Base-by-base conservation (phyloP, 805 yeast genomes). In the Yarrowia sp. region DNA sequence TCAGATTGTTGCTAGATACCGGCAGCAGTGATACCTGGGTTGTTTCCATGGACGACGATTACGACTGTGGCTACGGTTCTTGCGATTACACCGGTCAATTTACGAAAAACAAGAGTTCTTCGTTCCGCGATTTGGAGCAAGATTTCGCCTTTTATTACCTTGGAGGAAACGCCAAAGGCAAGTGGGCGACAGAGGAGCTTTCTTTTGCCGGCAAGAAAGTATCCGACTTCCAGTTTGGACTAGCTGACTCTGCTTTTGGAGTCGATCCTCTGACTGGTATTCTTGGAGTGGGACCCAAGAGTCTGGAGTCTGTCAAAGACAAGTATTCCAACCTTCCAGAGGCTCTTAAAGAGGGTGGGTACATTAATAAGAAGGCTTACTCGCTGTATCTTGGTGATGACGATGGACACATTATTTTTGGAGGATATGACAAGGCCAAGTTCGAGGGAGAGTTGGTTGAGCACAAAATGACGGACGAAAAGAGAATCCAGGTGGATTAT, bases 11-110 rank as follows among this genome's bases (percentile, higher is more conserved):
- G 40, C 72, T 88, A n/a, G 95, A 88, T 70, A 88, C 92, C 0
- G 95, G 93, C 2, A 87, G 92, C 0, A 81, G 89, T 0, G 93
- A 88, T 72, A 75, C 89, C 22, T 87, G 90, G 90, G 83, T 87
- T 22, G 78, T 82, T 66, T 77, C 80, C 28, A 51, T 33, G 32
- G 72, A 81, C 11, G 32, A 64, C 21, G 67, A 68, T 16, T 38
- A 72, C 69, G 30, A 67, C 64, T 63, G 66, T 44, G 67, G 68
- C 17, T 33, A 35, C n/a, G 43, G 62, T 14, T 49, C 64, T 4
- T 40, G 46, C 16, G 51, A 58, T 46, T 69, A 71, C 16, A 66
- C 70, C 3, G 66, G 75, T 7, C 49, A 67, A 12, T 76, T 72
- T 61, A 73, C 74, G 66, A 70, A 71, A 10, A 17, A 70, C 30